Evolutionary conservation across 768 basidiomycete species (phyloP).

Genomic region (Tremella fuciformis): DNA sequence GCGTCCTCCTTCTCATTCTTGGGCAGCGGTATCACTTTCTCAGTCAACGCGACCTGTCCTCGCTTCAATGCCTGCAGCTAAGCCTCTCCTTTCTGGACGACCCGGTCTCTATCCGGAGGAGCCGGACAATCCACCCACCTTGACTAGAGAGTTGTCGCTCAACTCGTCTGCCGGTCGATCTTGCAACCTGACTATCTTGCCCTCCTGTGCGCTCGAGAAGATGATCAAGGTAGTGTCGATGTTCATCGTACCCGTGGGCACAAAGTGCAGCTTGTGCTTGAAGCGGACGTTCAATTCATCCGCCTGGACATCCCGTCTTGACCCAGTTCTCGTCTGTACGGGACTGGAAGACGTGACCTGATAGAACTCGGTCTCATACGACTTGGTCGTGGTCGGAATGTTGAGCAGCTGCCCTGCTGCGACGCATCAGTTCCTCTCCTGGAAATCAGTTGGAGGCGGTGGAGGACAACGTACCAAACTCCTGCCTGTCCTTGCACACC

Average conservation of each 20-base stretch:
- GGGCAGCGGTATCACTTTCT: conserved; percentile 32
- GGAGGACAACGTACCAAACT: conserved; percentile 41
- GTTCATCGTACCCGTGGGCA: conserved; percentile 31
- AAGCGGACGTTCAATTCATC: conserved; percentile 39
- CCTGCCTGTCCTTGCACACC: conserved; percentile 35
- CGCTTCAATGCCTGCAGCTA: background rate
- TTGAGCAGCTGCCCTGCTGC: conserved; percentile 49
- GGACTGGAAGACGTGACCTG: conserved; percentile 24
- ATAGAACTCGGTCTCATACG: conserved; percentile 36
- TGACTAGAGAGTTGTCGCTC: conserved; percentile 37
- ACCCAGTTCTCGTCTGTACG: conserved; percentile 16
- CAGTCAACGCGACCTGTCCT: background rate
- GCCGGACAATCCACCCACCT: no score
- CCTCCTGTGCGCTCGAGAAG: conserved; percentile 25
- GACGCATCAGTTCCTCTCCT: no score
- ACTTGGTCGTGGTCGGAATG: conserved; percentile 36
- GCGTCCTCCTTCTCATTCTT: conserved; percentile 40
- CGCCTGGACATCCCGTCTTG: conserved; percentile 2
- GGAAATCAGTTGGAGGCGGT: background rate
- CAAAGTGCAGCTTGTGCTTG: conserved; percentile 41
- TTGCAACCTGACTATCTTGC: conserved; percentile 45
- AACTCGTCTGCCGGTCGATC: conserved; percentile 45
- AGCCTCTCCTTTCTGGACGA: conserved; percentile 19
- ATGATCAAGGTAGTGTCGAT: conserved; percentile 32
- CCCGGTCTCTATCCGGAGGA: no score